phyloP scores from a whole-genome alignment of 768 basidiomycete genomes.

The Strobilomyces confusus region DNA sequence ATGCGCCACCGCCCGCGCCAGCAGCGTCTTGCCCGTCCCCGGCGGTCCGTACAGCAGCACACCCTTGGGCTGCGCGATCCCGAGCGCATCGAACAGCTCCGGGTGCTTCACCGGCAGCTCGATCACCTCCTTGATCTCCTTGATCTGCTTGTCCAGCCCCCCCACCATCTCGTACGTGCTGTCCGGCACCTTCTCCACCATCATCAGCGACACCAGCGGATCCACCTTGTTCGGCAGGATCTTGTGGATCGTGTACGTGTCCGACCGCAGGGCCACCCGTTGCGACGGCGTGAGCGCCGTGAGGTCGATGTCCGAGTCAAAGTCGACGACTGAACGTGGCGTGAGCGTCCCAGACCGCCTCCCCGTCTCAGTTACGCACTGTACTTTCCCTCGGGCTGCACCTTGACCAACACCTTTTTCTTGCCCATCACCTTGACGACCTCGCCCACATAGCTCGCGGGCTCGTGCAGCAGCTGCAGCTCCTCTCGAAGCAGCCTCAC shows the following conservation, averaged over 20 bases:
- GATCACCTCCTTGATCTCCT: slow-evolving; percentile 99
- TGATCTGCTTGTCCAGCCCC: slow-evolving; percentile 95
- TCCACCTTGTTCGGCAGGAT: slow-evolving; percentile 97
- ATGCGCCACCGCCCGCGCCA: slow-evolving; percentile 94
- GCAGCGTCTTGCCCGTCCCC: slow-evolving; percentile 92
- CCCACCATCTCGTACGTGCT: slow-evolving; percentile 99
- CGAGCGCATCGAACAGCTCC: slow-evolving; percentile 92
- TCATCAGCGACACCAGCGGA: slow-evolving; percentile 97
- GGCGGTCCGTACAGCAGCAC: slow-evolving; percentile 95
- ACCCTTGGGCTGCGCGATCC: slow-evolving; percentile 96
- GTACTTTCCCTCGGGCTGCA: slow-evolving; percentile 99
- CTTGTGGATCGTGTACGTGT: slow-evolving; percentile 95
- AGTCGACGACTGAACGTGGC: slow-evolving; percentile 72
- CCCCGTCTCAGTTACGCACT: slow-evolving; percentile 50
- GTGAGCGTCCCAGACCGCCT: background rate
- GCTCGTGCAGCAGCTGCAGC: slow-evolving; percentile 88
- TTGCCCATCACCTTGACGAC: slow-evolving; percentile 99
- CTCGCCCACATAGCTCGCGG: slow-evolving; percentile 96
- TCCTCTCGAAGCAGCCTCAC: slow-evolving; percentile 90
- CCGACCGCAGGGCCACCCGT: slow-evolving; percentile 93
- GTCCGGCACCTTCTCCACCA: slow-evolving; percentile 99
- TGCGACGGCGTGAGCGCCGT: slow-evolving; percentile 75
- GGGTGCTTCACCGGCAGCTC: slow-evolving; percentile 97
- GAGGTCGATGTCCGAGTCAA: slow-evolving; percentile 84
- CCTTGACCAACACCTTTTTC: slow-evolving; percentile 97